A percentile compares a stretch with the other conserved stretches of the same genome.
phyloP scores from a whole-genome alignment of 2,329 filamentous ascomycete genomes.

The Graphilbum ipis-grandicollis region DNA sequence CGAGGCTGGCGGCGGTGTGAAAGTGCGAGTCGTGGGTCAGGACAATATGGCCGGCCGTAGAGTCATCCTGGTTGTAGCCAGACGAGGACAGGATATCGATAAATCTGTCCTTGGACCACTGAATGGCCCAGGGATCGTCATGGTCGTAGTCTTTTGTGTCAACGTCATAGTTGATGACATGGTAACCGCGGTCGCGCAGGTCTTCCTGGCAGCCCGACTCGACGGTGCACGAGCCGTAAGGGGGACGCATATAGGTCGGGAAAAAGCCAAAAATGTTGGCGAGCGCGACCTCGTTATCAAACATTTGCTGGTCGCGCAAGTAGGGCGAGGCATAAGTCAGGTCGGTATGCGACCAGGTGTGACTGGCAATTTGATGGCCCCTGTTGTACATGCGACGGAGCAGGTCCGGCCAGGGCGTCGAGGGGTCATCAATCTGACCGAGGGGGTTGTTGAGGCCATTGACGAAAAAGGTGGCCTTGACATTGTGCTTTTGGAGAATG shows the following conservation, averaged over 20 bases:
- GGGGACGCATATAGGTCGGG: constrained; percentile 27
- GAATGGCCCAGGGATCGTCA: constrained; percentile 15
- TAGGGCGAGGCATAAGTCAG: constrained; percentile 16
- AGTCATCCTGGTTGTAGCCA: constrained; percentile 6
- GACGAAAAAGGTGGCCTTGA: constrained; percentile 52
- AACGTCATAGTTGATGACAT: constrained; percentile 19
- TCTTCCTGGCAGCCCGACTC: constrained; percentile 13
- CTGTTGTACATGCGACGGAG: constrained; percentile 25
- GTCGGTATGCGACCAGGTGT: constrained; percentile 28
- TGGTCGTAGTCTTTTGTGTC: constrained; percentile 18
- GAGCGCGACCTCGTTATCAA: constrained; percentile 26
- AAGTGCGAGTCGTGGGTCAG: constrained; percentile 34
- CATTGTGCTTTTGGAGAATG: constrained; percentile 35
- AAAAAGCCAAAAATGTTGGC: constrained; percentile 23
- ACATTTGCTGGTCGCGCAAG: constrained; percentile 20
- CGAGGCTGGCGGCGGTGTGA: constrained; percentile 26
- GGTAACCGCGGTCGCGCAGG: constrained; percentile 17
- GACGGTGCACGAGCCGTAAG: constrained; percentile 21
- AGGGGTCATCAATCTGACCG: constrained; percentile 33
- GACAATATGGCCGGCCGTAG: constrained; percentile 20
- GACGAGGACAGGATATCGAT: constrained; percentile 11
- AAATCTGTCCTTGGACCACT: constrained; percentile 15
- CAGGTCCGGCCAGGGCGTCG: constrained; percentile 23
- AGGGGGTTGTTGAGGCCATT: constrained; percentile 38
- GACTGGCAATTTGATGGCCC: constrained; percentile 29